A percentile compares a stretch with the other conserved stretches of the same genome.
These are phyloP conservation scores for Cryphonectria nitschkei DNA, from an alignment of 2,329 filamentous ascomycete species.

Conservation along the genomic window DNA sequence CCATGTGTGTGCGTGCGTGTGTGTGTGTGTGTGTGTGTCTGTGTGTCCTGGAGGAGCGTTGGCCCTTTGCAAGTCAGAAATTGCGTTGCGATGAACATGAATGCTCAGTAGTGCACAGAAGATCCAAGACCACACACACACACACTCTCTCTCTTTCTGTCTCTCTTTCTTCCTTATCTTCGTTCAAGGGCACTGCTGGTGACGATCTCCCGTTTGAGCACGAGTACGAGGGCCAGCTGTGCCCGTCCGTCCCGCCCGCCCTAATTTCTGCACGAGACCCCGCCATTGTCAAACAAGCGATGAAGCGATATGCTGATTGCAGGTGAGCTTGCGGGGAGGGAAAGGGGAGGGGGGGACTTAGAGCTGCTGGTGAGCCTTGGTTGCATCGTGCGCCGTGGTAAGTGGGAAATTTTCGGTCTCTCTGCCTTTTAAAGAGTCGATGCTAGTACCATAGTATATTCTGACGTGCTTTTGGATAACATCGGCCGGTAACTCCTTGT, in stretches of 20 bases:
- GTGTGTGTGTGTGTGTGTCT: not conserved
- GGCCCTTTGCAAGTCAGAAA: not conserved
- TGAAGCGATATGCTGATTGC: conserved; percentile 19
- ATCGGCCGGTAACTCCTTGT: not conserved
- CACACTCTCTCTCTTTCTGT: too few relatives aligned
- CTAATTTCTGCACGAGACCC: not conserved
- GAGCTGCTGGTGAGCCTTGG: not conserved
- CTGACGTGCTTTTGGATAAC: not conserved
- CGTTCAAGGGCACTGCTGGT: not conserved
- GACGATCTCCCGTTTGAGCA: conserved; percentile 1
- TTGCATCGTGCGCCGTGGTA: not conserved
- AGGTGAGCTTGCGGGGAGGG: conserved; percentile 16
- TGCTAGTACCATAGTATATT: not conserved
- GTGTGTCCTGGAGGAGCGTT: not conserved
- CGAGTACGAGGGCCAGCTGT: not conserved
- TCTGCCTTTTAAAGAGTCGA: not conserved
- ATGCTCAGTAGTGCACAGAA: not conserved
- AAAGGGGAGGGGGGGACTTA: not conserved
- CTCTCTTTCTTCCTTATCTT: not conserved
- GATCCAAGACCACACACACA: not conserved
- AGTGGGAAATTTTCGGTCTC: not conserved
- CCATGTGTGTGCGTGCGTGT: not conserved
- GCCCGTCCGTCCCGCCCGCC: not conserved
- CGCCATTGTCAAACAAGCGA: conserved; percentile 17
- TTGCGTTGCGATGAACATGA: not conserved